phyloP scores from a whole-genome alignment of 2,329 filamentous ascomycete species.

The Oidium heveae region DNA sequence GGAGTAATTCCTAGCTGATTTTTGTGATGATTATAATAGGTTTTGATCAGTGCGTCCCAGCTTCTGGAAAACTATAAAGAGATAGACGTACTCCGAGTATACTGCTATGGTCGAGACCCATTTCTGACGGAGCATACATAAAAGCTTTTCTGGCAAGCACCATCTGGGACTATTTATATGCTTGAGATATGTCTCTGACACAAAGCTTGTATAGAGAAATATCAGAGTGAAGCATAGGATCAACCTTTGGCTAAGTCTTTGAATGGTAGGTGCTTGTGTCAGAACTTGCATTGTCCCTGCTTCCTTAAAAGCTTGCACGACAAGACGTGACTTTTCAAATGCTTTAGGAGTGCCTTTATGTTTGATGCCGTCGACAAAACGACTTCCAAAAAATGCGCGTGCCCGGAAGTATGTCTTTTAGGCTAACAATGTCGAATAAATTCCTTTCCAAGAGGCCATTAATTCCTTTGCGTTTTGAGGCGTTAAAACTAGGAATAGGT shows the following conservation, averaged over 20 bases:
- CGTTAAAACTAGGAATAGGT: background rate
- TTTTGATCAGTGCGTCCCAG: background rate
- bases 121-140: background rate
- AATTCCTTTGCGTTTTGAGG: background rate
- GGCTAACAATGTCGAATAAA: background rate
- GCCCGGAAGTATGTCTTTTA: background rate
- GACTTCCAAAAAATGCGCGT: constrained; percentile 2
- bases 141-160: background rate
- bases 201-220: background rate
- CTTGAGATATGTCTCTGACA: background rate
- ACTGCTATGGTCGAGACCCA: background rate
- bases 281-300: background rate
- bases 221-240: background rate
- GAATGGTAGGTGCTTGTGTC: background rate
- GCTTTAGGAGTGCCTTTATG: constrained; percentile 1
- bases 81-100: background rate
- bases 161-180: background rate
- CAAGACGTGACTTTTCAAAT: constrained; percentile 1
- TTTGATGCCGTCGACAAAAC: constrained; percentile 5
- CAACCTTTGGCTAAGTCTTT: background rate
- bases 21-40: background rate
- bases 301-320: constrained; percentile 3
- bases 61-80: background rate
- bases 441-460: background rate
- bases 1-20: background rate